Evolutionary conservation across 371 early-diverging fungal species (phyloP).

Genomic region (Choanephora cucurbitarum): DNA sequence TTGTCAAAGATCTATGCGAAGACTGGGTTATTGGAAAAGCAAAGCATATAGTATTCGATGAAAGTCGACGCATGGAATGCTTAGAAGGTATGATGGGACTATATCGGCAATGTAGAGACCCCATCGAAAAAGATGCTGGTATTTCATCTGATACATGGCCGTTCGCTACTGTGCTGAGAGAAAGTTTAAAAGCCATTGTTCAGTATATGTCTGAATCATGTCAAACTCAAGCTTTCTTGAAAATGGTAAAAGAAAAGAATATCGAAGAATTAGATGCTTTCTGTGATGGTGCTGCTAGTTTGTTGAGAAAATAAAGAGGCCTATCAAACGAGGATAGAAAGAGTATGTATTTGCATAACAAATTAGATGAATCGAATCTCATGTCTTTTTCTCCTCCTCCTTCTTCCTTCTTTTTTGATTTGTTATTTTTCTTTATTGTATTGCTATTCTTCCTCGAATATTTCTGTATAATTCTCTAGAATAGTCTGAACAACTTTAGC

Average conservation of each 20-base stretch:
- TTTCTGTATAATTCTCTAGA: slow-evolving; percentile 54
- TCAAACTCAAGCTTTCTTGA: slow-evolving; percentile 16
- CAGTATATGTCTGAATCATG: slow-evolving; percentile 13
- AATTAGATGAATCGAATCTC: too few relatives aligned
- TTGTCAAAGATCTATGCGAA: slow-evolving; percentile 25
- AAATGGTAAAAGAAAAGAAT: slow-evolving; percentile 24
- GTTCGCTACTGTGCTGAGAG: slow-evolving; percentile 19
- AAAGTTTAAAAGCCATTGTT: slow-evolving; percentile 11
- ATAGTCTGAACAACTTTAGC: slow-evolving; percentile 63
- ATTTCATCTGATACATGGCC: slow-evolving; percentile 33
- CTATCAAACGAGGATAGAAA: too few relatives aligned
- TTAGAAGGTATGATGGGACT: slow-evolving; percentile 28
- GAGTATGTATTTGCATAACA: too few relatives aligned
- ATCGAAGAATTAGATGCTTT: slow-evolving; percentile 28
- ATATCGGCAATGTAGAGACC: slow-evolving; percentile 31
- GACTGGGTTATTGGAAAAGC: slow-evolving; percentile 28
- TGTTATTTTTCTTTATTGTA: neutral
- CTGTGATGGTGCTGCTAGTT: slow-evolving; percentile 26
- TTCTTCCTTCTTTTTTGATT: too few relatives aligned
- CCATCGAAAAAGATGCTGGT: slow-evolving; percentile 23
- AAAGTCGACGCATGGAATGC: neutral
- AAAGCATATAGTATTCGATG: neutral
- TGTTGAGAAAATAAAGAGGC: slow-evolving; percentile 13
- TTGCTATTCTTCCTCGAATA: slow-evolving; percentile 53
- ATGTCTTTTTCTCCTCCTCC: too few relatives aligned